A percentile compares a stretch with the other conserved stretches of the same genome.
These are phyloP conservation scores for Trametes cingulata DNA, from an alignment of 768 basidiomycete genomes.

Conservation along the genomic window DNA sequence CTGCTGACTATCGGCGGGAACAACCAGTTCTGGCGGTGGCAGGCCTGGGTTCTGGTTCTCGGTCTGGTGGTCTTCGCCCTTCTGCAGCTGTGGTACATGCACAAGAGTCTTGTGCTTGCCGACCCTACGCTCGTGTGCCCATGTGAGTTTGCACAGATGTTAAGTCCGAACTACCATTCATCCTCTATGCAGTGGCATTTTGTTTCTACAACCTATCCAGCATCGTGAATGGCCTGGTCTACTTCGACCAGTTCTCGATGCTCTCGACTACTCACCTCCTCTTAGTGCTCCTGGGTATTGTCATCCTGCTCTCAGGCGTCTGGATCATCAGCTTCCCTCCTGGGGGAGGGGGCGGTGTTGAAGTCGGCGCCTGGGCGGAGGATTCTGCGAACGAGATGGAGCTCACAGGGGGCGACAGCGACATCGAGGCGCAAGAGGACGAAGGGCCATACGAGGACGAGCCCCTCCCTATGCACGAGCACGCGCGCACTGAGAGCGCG, in stretches of 20 bases:
- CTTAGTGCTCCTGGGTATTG: constrained; percentile 76
- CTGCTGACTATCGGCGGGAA: constrained; percentile 72
- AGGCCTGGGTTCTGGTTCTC: constrained; percentile 78
- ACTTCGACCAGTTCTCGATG: constrained; percentile 81
- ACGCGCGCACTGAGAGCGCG: not conserved
- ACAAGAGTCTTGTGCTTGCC: constrained; percentile 76
- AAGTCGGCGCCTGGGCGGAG: constrained; percentile 43
- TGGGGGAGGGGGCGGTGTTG: constrained; percentile 52
- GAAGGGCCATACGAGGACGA: constrained; percentile 30
- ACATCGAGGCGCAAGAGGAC: constrained; percentile 26
- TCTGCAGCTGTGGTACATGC: constrained; percentile 82
- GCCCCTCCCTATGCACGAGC: constrained; percentile 29
- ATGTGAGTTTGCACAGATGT: constrained; percentile 44
- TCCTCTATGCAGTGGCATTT: constrained; percentile 66
- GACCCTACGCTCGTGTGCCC: constrained; percentile 88
- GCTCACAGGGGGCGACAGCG: constrained; percentile 19
- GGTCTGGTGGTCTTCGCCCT: constrained; percentile 75
- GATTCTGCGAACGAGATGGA: constrained; percentile 34
- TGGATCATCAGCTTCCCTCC: constrained; percentile 86
- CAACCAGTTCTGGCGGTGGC: constrained; percentile 84
- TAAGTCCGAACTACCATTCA: not conserved
- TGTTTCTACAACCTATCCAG: constrained; percentile 94
- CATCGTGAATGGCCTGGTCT: constrained; percentile 87
- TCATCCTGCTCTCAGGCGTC: constrained; percentile 79
- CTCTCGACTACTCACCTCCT: constrained; percentile 69